These are phyloP conservation scores for Diaporthe helianthi DNA, from an alignment of 2,329 filamentous ascomycete species.

Conservation along the genomic window DNA sequence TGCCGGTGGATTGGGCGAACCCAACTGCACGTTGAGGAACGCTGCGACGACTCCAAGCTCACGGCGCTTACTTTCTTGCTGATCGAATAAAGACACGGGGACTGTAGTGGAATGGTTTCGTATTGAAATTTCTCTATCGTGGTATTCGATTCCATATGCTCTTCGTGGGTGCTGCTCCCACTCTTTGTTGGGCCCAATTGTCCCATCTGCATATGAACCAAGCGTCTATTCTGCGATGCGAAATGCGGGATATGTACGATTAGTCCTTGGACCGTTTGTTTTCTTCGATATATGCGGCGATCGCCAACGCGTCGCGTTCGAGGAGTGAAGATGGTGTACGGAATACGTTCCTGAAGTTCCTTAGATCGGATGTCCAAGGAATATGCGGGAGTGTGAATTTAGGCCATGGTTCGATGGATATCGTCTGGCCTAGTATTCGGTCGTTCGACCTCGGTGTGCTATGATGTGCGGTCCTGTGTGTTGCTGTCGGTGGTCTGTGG, in stretches of 20 bases:
- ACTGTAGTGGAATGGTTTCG: neutral
- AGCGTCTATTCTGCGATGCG: neutral
- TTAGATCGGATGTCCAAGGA: neutral
- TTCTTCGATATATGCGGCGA: neutral
- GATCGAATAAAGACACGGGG: neutral
- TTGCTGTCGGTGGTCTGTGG: neutral
- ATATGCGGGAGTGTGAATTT: neutral
- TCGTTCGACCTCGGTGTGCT: neutral
- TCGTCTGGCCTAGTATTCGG: neutral
- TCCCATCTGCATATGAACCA: neutral
- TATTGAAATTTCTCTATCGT: constrained; percentile 16
- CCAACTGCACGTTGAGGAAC: neutral
- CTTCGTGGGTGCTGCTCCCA: neutral
- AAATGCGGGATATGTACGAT: neutral
- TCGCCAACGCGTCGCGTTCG: neutral
- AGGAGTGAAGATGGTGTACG: neutral
- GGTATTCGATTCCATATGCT: neutral
- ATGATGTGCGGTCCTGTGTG: neutral
- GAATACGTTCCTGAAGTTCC: neutral
- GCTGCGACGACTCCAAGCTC: neutral
- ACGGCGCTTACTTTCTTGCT: neutral
- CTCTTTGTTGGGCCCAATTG: neutral
- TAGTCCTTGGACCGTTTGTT: neutral
- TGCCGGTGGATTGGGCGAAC: neutral
- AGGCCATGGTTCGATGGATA: constrained; percentile 10